Conservation (phyloP, 169 alveolate genomes). For the Cyclospora cayetanensis region DNA sequence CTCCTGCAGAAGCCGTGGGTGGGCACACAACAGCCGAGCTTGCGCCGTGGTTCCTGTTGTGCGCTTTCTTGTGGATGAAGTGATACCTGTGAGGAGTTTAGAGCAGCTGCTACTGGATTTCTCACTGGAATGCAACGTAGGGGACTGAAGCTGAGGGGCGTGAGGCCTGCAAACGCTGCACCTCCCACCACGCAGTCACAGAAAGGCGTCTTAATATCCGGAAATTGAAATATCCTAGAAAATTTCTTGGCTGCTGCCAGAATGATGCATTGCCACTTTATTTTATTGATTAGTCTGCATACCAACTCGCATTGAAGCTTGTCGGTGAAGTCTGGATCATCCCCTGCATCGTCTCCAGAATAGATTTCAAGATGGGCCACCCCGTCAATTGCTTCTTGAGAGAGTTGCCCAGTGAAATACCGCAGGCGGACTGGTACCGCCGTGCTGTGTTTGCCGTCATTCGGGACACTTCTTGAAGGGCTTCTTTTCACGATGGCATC, state of each 20-base stretch:
- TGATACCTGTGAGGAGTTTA: no score
- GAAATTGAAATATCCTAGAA: not conserved
- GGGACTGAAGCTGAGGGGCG: slow-evolving; percentile 55
- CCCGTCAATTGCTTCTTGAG: slow-evolving; percentile 58
- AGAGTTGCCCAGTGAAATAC: slow-evolving; percentile 63
- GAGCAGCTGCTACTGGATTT: no score
- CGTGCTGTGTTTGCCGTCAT: not conserved
- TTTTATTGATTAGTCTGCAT: not conserved
- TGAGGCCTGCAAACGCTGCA: slow-evolving; percentile 52
- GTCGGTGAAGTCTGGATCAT: slow-evolving; percentile 54
- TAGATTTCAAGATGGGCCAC: slow-evolving; percentile 63
- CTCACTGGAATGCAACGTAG: slow-evolving; percentile 41
- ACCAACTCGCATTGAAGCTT: slow-evolving; percentile 64
- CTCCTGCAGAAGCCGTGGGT: slow-evolving; percentile 52
- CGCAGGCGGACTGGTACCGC: slow-evolving; percentile 56
- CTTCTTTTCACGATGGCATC: not conserved
- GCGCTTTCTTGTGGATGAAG: no score
- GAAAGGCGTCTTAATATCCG: not conserved
- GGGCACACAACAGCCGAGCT: no score
- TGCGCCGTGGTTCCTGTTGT: no score
- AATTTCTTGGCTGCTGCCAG: not conserved
- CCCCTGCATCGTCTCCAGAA: slow-evolving; percentile 7
- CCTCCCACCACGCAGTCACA: not conserved
- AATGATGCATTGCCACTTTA: not conserved
- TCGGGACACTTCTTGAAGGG: not conserved